These are phyloP conservation scores for Fusarium musae DNA, from an alignment of 2,329 filamentous ascomycete species.

Conservation along the genomic window DNA sequence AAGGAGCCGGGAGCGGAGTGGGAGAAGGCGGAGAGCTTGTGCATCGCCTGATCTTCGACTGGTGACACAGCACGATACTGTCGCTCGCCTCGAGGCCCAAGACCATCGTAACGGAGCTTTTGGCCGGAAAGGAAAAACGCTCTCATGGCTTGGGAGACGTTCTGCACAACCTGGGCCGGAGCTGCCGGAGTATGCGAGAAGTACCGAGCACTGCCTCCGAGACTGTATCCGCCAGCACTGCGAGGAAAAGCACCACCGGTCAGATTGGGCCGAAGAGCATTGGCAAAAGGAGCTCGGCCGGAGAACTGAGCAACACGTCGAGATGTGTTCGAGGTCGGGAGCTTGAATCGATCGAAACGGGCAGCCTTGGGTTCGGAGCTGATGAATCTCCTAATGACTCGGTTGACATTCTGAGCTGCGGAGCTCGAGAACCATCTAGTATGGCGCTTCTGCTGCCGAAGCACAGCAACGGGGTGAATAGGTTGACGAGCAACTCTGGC, in stretches of 20 bases:
- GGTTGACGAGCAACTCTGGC: constrained; percentile 58
- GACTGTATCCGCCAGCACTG: constrained; percentile 87
- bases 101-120: constrained; percentile 86
- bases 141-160: constrained; percentile 92
- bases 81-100: constrained; percentile 78
- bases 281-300: constrained; percentile 85
- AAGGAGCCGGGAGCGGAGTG: constrained; percentile 76
- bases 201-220: constrained; percentile 80
- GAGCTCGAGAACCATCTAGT: constrained; percentile 61
- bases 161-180: constrained; percentile 90
- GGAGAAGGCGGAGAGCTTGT: constrained; percentile 71
- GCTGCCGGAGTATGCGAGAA: constrained; percentile 90
- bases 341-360: constrained; percentile 60
- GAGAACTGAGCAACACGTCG: constrained; percentile 70
- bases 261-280: constrained; percentile 88
- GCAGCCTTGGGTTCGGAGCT: constrained; percentile 53
- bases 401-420: constrained; percentile 56
- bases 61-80: constrained; percentile 81
- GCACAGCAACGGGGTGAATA: constrained; percentile 63
- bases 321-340: constrained; percentile 61
- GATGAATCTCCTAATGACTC: constrained; percentile 62
- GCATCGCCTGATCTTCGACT: constrained; percentile 77
- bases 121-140: constrained; percentile 93
- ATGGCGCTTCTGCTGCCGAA: constrained; percentile 59
- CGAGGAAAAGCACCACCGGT: constrained; percentile 87